Evolutionary conservation across 768 basidiomycete genomes (phyloP).

Genomic region (Lentinula sp.): DNA sequence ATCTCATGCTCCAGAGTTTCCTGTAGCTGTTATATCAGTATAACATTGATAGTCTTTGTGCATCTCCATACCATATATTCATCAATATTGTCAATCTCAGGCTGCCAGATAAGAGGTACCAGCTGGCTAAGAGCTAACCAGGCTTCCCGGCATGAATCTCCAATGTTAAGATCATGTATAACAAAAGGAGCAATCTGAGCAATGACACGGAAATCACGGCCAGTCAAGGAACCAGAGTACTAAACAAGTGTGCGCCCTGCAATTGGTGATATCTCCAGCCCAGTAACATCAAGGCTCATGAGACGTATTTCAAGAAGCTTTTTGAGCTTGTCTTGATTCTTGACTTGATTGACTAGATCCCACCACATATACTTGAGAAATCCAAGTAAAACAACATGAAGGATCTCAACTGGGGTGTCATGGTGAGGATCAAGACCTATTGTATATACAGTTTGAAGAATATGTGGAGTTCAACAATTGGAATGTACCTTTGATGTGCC

Average conservation of each 20-base stretch:
- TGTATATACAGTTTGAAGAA: too few relatives aligned
- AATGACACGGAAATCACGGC: constrained; percentile 14
- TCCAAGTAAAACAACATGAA: constrained; percentile 15
- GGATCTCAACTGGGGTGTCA: constrained; percentile 15
- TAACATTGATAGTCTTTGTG: background rate
- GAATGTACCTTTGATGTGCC: background rate
- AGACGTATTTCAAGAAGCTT: background rate
- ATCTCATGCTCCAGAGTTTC: background rate
- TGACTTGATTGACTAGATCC: constrained; percentile 5
- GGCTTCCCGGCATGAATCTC: background rate
- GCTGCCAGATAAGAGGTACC: constrained; percentile 5
- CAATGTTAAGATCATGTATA: constrained; percentile 7
- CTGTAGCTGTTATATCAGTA: background rate
- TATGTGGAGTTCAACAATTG: background rate
- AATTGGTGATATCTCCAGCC: background rate
- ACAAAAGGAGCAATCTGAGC: constrained; percentile 12
- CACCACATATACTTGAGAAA: constrained; percentile 18
- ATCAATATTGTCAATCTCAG: constrained; percentile 3
- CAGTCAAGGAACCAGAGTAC: constrained; percentile 11
- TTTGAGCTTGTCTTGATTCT: background rate
- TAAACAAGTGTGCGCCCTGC: constrained; percentile 6
- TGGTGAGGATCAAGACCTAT: constrained; percentile 13
- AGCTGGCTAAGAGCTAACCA: constrained; percentile 3
- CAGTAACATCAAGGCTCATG: background rate
- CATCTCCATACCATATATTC: background rate